These are phyloP conservation scores for Vanrija pseudolonga DNA, from an alignment of 1,284 basidiomycete species.

Conservation along the genomic window DNA sequence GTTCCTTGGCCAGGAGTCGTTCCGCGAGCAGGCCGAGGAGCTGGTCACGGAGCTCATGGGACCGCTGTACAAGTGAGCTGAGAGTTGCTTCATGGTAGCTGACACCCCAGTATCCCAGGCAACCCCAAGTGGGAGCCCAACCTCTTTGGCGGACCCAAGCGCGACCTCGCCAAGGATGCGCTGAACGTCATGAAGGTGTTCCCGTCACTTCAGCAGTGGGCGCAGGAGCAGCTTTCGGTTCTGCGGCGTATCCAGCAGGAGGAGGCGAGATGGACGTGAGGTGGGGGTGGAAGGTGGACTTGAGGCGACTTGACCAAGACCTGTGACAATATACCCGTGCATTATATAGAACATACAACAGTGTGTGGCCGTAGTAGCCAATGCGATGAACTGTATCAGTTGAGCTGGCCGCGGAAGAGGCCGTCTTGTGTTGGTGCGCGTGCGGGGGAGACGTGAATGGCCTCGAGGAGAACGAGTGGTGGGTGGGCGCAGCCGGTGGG, in stretches of 20 bases:
- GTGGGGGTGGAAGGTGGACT: no score
- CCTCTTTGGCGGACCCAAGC: slow-evolving; percentile 10
- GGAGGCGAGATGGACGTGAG: slow-evolving; percentile 5
- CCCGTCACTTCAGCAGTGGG: slow-evolving; percentile 6
- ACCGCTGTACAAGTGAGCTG: slow-evolving; percentile 71
- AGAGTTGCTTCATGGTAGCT: neutral
- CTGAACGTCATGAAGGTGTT: slow-evolving; percentile 7
- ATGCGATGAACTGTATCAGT: no score
- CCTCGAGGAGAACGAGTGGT: slow-evolving; percentile 23
- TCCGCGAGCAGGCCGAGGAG: slow-evolving; percentile 79
- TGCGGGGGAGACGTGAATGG: slow-evolving; percentile 25
- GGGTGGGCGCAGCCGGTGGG: slow-evolving; percentile 13
- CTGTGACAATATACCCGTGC: no score
- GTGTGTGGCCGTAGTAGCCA: no score
- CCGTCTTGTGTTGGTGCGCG: slow-evolving; percentile 11
- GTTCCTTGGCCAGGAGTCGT: slow-evolving; percentile 78
- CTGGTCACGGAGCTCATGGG: slow-evolving; percentile 80
- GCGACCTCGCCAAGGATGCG: slow-evolving; percentile 15
- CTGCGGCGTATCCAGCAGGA: slow-evolving; percentile 10
- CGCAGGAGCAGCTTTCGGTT: slow-evolving; percentile 4
- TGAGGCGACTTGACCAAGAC: no score
- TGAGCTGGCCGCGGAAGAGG: slow-evolving; percentile 5
- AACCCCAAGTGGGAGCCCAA: slow-evolving; percentile 8
- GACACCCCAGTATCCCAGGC: neutral
- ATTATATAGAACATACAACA: no score